Percentiles rank a stretch among this genome's conserved stretches.
phyloP scores from a whole-genome alignment of 176 grass and related monocot species.

The Oryza nivara region DNA sequence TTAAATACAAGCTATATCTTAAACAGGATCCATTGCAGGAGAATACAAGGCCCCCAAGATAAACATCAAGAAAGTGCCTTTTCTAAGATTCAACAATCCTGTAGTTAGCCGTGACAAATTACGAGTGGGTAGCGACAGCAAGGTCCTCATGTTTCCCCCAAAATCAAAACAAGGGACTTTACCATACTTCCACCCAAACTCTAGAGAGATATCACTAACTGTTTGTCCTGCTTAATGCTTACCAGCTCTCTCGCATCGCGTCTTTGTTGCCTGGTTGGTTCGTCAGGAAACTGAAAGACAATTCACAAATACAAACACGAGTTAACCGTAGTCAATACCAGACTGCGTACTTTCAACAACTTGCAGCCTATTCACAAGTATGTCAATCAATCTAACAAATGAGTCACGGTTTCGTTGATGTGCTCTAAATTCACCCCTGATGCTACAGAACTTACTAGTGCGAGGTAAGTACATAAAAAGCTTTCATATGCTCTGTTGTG shows the following conservation, averaged over 20 bases:
- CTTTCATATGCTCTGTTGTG: neutral
- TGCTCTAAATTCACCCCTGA: neutral
- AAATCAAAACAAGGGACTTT: neutral
- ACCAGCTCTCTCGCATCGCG: conserved; percentile 91
- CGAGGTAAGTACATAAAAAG: neutral
- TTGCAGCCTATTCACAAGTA: neutral
- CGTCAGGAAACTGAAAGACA: conserved; percentile 80
- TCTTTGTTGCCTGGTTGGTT: conserved; percentile 88
- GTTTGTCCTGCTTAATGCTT: conserved; percentile 20
- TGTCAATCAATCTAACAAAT: neutral
- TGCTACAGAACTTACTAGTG: neutral
- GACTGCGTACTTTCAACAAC: neutral
- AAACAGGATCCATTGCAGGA: neutral
- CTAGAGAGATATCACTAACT: neutral
- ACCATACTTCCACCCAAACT: neutral
- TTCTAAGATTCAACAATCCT: neutral
- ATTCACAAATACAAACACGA: neutral
- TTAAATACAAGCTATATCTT: neutral
- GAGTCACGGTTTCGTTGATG: neutral
- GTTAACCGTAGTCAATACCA: neutral
- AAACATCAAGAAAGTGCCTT: neutral
- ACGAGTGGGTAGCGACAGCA: neutral
- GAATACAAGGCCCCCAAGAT: neutral
- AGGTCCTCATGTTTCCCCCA: neutral
- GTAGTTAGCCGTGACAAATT: conserved; percentile 3